phyloP scores from a whole-genome alignment of 2,329 filamentous ascomycete species.

The Diaporthe sp. region DNA sequence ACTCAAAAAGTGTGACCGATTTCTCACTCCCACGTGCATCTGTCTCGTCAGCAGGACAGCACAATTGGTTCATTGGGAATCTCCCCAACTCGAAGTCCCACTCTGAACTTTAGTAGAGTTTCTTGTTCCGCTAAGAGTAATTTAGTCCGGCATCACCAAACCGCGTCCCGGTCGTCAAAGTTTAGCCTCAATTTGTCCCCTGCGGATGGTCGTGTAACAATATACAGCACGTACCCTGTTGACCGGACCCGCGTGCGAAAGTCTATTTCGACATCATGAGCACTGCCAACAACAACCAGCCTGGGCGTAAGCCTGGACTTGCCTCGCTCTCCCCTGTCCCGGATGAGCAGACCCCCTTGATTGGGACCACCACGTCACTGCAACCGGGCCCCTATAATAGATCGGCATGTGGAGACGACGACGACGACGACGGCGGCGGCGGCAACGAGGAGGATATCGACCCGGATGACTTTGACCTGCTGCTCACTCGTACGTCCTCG shows the following conservation, averaged over 20 bases:
- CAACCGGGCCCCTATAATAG: neutral
- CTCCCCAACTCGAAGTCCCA: neutral
- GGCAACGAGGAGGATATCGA: slow-evolving; percentile 39
- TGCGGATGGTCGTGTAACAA: neutral
- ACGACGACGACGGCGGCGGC: neutral
- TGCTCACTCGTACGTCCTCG: slow-evolving; percentile 53
- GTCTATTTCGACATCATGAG: slow-evolving; percentile 14
- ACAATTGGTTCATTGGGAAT: neutral
- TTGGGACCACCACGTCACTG: slow-evolving; percentile 11
- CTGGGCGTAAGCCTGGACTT: neutral
- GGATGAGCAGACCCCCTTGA: slow-evolving; percentile 33
- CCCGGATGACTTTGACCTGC: slow-evolving; percentile 48
- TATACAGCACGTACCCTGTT: too few species aligned
- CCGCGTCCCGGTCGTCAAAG: neutral
- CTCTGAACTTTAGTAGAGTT: neutral
- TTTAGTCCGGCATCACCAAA: neutral
- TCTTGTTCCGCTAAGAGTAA: neutral
- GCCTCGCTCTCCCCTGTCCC: neutral
- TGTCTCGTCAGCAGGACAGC: neutral
- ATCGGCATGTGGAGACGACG: slow-evolving; percentile 19
- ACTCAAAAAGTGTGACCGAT: neutral
- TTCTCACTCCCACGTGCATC: neutral
- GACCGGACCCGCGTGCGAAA: neutral
- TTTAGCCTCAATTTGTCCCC: neutral
- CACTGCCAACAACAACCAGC: neutral